Evolutionary conservation across 192 early-diverging fungal species (phyloP), one percentile per base, ranked within the genome.

Genomic region (Chytriomyces sp.): DNA sequence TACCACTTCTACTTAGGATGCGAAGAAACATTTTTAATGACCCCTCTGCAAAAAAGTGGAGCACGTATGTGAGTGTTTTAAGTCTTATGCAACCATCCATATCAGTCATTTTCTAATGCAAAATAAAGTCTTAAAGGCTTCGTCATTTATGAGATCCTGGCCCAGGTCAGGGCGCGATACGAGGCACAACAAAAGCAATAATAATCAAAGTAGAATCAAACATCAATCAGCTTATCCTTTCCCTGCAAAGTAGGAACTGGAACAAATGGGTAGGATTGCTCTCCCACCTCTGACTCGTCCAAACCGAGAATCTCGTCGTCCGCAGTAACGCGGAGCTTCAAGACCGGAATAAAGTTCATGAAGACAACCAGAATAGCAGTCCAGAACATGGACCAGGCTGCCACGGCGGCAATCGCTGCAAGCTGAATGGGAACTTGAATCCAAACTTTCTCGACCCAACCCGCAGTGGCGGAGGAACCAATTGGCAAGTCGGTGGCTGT

Each of bases 271-370:
- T 88, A 89, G 4, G 88, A 82, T 38, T 74, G 70, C 80, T 93
- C 92, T 41, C 93, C 93, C 87, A 95, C 92, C 78, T 94, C 87
- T 25, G 91, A 70, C 65, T 86, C 75, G 66, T 95, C 93, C 5
- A 89, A 85, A 7, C 93, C 93, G 3, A 89, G 75, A 72, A 92
- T 91, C 64, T 86, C 87, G 52, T 93, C 89, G 57, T 90, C 31
- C 5, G 17, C 34, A 2, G 39, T 33, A 10, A 5, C n/a, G 5
- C 93, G 89, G 49, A 94, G 82, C 40, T 78, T 79, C 32, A 94
- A 75, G 5, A 80, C 85, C 10, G 92, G 91, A 57, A 94, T 85
- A n/a, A 73, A 64, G 84, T 92, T 86, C 60, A 94, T 87, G 36
- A 85, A 62, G 3, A 81, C 62, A 37, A 91, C 75, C 57, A 95